Evolutionary conservation across 2,329 filamentous ascomycete genomes (phyloP).

Genomic region (Penicillium frequentans): DNA sequence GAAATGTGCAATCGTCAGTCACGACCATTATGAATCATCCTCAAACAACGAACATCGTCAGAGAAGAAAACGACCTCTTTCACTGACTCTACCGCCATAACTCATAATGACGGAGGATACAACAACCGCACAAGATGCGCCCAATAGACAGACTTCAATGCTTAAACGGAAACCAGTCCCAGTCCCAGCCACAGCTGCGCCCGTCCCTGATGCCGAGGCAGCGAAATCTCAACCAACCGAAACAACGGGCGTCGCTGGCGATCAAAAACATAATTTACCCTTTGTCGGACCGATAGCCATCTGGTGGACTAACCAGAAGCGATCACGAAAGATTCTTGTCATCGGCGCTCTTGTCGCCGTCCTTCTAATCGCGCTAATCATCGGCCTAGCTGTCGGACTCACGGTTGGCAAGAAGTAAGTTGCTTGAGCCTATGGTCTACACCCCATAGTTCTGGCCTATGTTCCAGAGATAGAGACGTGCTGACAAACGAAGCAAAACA

Average conservation of each 20-base stretch:
- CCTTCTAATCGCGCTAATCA: conserved; percentile 19
- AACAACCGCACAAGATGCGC: background rate
- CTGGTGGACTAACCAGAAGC: conserved; percentile 12
- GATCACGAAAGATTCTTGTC: conserved; percentile 19
- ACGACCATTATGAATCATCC: background rate
- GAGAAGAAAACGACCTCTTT: background rate
- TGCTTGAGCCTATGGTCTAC: background rate
- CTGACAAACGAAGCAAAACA: conserved; percentile 2
- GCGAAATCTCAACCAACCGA: background rate
- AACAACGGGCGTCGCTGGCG: background rate
- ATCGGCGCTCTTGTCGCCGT: conserved; percentile 12
- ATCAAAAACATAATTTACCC: background rate
- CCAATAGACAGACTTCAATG: conserved; percentile 2
- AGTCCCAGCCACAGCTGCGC: conserved; percentile 3
- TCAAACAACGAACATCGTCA: background rate
- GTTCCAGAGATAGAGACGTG: background rate
- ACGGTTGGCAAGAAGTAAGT: conserved; percentile 20
- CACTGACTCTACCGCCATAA: background rate
- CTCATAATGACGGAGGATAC: background rate
- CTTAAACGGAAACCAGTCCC: conserved; percentile 18
- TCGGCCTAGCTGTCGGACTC: conserved; percentile 28
- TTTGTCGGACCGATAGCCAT: background rate
- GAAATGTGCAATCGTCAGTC: background rate
- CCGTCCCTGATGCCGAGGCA: background rate
- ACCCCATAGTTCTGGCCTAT: too few relatives aligned